A percentile compares a stretch with the other conserved stretches of the same genome.
Evolutionary conservation across 208 protist genomes (phyloP).

Genomic region (Acanthamoeba quina): DNA sequence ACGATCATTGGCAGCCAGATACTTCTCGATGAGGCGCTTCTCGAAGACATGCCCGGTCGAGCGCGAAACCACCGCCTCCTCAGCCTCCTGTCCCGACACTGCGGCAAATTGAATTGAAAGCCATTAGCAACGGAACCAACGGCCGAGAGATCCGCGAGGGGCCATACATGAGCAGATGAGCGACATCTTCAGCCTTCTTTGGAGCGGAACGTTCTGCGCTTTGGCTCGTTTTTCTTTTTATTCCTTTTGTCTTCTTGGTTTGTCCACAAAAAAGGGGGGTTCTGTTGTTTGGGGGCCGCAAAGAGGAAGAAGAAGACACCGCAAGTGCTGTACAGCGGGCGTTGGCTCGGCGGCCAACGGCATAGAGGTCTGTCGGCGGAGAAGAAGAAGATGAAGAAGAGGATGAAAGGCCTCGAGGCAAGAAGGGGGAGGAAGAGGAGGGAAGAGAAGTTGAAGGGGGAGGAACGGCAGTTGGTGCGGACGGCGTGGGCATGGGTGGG

Average conservation of each 20-base stretch:
- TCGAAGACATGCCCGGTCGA: slow-evolving; percentile 97
- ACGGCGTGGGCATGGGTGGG: no score
- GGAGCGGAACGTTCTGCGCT: no score
- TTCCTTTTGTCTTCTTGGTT: no score
- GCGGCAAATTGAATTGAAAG: not conserved
- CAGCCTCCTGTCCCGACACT: slow-evolving; percentile 91
- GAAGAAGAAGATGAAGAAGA: not conserved
- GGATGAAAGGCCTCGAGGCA: not conserved
- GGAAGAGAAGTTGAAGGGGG: not conserved
- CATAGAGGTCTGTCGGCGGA: not conserved
- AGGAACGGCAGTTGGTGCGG: no score
- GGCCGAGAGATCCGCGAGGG: not conserved
- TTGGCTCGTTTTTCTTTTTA: not conserved
- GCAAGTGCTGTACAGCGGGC: no score
- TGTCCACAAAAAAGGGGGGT: no score
- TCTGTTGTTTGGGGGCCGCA: not conserved
- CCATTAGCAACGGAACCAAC: not conserved
- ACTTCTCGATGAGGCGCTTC: slow-evolving; percentile 95
- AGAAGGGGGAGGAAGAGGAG: not conserved
- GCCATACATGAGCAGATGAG: not conserved
- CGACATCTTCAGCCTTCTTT: not conserved
- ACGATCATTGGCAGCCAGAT: slow-evolving; percentile 93
- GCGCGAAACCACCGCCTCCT: slow-evolving; percentile 96
- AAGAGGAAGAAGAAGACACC: not conserved
- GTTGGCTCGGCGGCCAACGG: no score